These are phyloP conservation scores for Fusarium azukiicola DNA, from an alignment of 2,329 filamentous ascomycete species.

Conservation along the genomic window DNA sequence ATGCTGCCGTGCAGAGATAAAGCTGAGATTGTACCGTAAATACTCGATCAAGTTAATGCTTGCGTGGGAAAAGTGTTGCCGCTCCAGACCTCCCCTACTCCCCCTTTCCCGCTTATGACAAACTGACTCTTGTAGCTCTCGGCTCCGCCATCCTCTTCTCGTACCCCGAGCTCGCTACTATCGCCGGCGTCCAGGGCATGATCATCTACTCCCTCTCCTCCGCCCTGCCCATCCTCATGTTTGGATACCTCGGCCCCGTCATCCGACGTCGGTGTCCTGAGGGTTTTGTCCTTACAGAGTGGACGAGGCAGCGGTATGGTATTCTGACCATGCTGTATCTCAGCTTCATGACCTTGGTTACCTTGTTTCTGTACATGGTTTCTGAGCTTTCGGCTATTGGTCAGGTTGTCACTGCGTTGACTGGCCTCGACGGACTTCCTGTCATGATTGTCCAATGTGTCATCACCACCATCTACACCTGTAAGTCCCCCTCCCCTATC, in stretches of 20 bases:
- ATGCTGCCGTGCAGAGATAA: conserved; percentile 73
- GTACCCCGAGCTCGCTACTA: conserved; percentile 90
- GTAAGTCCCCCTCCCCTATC: conserved; percentile 65
- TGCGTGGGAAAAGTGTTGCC: conserved; percentile 99
- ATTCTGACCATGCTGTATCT: conserved; percentile 85
- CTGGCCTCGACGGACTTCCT: conserved; percentile 87
- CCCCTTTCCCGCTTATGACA: conserved; percentile 46
- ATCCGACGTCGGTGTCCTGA: conserved; percentile 90
- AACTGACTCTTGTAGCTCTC: conserved; percentile 82
- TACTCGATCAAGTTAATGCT: conserved; percentile 99
- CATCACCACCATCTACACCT: conserved; percentile 92
- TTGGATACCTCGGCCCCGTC: conserved; percentile 87
- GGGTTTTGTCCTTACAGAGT: conserved; percentile 92
- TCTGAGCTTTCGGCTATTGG: conserved; percentile 90
- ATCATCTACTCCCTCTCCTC: conserved; percentile 88
- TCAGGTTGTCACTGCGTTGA: conserved; percentile 87
- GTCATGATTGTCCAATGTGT: conserved; percentile 89
- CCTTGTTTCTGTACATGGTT: conserved; percentile 93
- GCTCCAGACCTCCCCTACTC: conserved; percentile 74
- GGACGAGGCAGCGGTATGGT: conserved; percentile 90
- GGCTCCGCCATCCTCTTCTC: conserved; percentile 92
- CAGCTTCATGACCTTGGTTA: conserved; percentile 89
- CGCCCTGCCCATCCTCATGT: conserved; percentile 86
- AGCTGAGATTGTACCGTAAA: conserved; percentile 97
- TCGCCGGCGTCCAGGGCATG: conserved; percentile 89